Base-by-base conservation (phyloP, 2,329 filamentous ascomycete species). In the Colletotrichum sp. region DNA sequence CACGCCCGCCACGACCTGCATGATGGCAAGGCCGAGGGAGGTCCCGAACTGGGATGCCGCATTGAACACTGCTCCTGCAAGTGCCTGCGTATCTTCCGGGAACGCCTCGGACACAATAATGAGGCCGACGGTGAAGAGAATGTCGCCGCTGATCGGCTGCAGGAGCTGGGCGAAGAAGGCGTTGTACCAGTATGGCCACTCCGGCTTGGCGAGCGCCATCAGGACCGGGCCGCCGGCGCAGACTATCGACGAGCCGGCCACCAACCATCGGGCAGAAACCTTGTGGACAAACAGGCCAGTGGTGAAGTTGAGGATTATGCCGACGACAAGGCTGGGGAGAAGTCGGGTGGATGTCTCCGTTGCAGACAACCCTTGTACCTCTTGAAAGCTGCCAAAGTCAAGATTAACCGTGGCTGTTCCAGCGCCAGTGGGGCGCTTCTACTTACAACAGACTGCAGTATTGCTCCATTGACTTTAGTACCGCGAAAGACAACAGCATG, bases 21-120 rank as follows among this genome's bases (percentile, higher is more conserved):
- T 84, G 2, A 88, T 77, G 1, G 87, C 87, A 10, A 90, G 74
- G 2, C 88, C 88, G 21, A 90, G 80, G 0, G 86, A 85, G n/a
- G 82, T 87, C 0, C 91, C 91, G 70, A 92, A 88, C 76, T 92
- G 90, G 0, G 86, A 83, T 1, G 89, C 84, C 0, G 90, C 91
- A 75, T 91, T 92, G 80, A 92, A 93, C 0, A 93, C 90, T 0
- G 89, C 90, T 0, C 91, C 92, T 0, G 90, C 91, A 1, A 93
- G 82, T 0, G 89, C 89, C 73, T 93, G 91, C 1, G 86, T 91
- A 10, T 90, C 82, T n/a, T 87, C 84, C 0, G 90, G 88, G 75
- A 92, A 92, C 4, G 85, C 86, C 16, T 90, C 87, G 0, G 87
- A 86, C 9, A 92, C 87, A 5, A 92, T 82, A 24, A 92, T 85